Evolutionary conservation across 805 yeast genomes (phyloP).

Genomic region (Metschnikowia continentalis): DNA sequence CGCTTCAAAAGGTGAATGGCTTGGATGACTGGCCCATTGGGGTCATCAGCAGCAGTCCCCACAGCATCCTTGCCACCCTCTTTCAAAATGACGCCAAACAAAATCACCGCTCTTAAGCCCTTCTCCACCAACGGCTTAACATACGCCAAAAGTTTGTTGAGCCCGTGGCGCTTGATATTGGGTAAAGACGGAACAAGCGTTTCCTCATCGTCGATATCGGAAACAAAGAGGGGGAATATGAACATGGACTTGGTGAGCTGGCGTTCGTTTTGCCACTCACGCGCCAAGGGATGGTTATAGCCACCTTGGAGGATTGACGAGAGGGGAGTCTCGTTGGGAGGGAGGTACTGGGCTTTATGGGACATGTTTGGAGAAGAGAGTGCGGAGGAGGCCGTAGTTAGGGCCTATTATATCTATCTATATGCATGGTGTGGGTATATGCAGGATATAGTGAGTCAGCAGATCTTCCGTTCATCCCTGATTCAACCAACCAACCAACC

Average conservation of each 20-base stretch:
- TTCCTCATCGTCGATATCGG: constrained; percentile 80
- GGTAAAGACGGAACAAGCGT: constrained; percentile 74
- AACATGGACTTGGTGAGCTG: constrained; percentile 84
- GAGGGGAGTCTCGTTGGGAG: constrained; percentile 50
- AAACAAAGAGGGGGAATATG: constrained; percentile 85
- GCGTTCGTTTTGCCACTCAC: constrained; percentile 89
- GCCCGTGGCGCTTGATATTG: constrained; percentile 81
- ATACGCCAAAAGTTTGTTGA: constrained; percentile 71
- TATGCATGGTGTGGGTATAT: no score
- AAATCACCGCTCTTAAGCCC: constrained; percentile 80
- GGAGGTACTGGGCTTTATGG: constrained; percentile 70
- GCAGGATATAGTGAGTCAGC: no score
- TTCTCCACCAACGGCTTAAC: constrained; percentile 66
- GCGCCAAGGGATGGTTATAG: constrained; percentile 80
- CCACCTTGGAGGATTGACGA: constrained; percentile 89
- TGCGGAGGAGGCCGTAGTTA: no score
- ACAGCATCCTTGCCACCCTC: constrained; percentile 71
- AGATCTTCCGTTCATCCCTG: no score
- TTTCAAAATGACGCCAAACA: constrained; percentile 86
- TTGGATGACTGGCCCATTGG: constrained; percentile 88
- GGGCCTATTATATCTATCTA: no score
- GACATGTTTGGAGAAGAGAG: constrained; percentile 32
- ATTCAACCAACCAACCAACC: no score
- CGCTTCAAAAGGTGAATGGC: constrained; percentile 62
- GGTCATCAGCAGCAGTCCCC: constrained; percentile 93